Conservation (phyloP, 1,284 basidiomycete genomes). For the Microbotryum silenes-acaulis region DNA sequence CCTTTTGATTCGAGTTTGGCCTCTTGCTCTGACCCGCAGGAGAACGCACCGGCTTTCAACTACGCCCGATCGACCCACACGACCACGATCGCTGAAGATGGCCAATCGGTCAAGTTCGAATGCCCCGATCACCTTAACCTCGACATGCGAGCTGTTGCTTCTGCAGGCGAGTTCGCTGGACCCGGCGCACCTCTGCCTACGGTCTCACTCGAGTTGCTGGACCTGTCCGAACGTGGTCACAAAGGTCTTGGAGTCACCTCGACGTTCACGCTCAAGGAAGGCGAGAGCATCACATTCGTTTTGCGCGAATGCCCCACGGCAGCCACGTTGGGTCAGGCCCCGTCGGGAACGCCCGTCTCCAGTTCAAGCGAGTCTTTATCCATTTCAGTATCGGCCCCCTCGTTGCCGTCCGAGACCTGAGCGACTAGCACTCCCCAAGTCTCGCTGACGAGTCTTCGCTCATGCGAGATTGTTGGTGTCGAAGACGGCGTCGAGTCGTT, state of each 20-base stretch:
- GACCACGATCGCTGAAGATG: constrained; percentile 49
- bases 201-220: constrained; percentile 47
- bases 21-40: constrained; percentile 11
- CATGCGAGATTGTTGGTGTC: too few species aligned
- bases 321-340: background rate
- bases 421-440: too few species aligned
- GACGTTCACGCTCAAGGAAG: constrained; percentile 61
- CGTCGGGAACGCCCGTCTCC: background rate
- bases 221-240: constrained; percentile 56
- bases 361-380: too few species aligned
- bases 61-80: constrained; percentile 70
- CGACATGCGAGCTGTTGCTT: constrained; percentile 62
- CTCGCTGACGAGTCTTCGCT: too few species aligned
- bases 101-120: constrained; percentile 48
- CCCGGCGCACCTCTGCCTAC: constrained; percentile 2
- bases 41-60: constrained; percentile 84
- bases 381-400: too few species aligned
- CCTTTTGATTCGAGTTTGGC: background rate
- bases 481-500: too few species aligned
- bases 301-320: constrained; percentile 50
- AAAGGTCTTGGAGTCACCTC: constrained; percentile 43
- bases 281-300: constrained; percentile 76
- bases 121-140: constrained; percentile 53
- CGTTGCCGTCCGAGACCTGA: too few species aligned
- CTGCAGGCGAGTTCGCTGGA: constrained; percentile 13